Conservation (phyloP, 192 early-diverging fungal genomes). For the Coemansia sp. region DNA sequence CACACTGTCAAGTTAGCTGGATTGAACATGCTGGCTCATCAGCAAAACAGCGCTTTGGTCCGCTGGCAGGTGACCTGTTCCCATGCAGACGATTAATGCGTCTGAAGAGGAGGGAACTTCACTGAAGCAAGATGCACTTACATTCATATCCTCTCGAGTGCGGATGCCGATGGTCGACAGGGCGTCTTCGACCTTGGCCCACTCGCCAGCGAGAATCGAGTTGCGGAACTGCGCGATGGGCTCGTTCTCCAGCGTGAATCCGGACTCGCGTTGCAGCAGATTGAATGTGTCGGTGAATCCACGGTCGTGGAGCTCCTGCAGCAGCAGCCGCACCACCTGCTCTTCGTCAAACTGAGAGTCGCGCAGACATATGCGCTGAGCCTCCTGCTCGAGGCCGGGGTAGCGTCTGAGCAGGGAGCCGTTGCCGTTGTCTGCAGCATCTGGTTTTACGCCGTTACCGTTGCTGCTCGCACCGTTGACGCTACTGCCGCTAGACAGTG, state of each 20-base stretch:
- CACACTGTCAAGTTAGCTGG: neutral
- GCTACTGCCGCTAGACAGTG: neutral
- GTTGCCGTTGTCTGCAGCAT: slow-evolving; percentile 6
- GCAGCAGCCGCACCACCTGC: slow-evolving; percentile 83
- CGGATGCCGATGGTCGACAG: slow-evolving; percentile 45
- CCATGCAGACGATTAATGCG: too few species aligned
- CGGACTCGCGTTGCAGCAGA: slow-evolving; percentile 74
- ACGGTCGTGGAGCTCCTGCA: slow-evolving; percentile 80
- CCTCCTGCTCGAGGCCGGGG: slow-evolving; percentile 30
- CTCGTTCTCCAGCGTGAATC: slow-evolving; percentile 69
- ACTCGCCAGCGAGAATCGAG: slow-evolving; percentile 72
- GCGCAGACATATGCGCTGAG: slow-evolving; percentile 37
- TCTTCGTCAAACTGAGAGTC: slow-evolving; percentile 48
- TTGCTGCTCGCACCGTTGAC: neutral
- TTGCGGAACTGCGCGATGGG: slow-evolving; percentile 66
- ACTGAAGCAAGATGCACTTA: slow-evolving; percentile 5
- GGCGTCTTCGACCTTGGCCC: slow-evolving; percentile 62
- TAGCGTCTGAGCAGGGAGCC: slow-evolving; percentile 21
- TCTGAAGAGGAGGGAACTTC: neutral
- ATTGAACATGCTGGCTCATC: too few species aligned
- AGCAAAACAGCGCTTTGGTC: too few species aligned
- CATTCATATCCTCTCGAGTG: slow-evolving; percentile 13
- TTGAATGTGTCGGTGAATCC: slow-evolving; percentile 72
- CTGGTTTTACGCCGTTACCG: slow-evolving; percentile 5
- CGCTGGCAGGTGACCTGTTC: neutral